Conservation (phyloP, 495 filamentous ascomycete genomes). For the Neurospora sp. region DNA sequence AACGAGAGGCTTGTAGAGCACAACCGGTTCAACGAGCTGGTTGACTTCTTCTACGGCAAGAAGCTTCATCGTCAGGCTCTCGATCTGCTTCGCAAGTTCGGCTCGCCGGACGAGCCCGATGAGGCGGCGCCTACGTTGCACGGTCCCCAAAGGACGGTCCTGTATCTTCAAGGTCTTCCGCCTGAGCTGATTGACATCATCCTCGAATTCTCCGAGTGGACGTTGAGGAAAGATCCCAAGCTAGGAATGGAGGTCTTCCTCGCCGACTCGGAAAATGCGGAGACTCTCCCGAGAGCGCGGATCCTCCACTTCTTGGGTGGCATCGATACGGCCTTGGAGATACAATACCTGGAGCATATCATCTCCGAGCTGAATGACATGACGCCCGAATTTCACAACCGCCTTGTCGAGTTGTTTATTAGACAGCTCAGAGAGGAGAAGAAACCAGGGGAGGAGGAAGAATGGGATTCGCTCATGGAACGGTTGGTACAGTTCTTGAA, state of each 20-base stretch:
- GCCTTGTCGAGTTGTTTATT: constrained; percentile 67
- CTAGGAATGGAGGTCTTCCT: constrained; percentile 94
- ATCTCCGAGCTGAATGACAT: constrained; percentile 77
- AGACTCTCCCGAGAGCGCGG: constrained; percentile 67
- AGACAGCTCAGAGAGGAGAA: constrained; percentile 44
- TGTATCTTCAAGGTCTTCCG: constrained; percentile 82
- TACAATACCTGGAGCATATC: constrained; percentile 84
- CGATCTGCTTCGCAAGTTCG: constrained; percentile 73
- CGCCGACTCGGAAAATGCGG: constrained; percentile 88
- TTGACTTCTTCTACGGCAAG: constrained; percentile 95
- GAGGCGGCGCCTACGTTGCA: constrained; percentile 56
- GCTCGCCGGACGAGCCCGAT: constrained; percentile 56
- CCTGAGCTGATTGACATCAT: constrained; percentile 85
- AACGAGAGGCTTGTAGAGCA: constrained; percentile 84
- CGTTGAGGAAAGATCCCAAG: constrained; percentile 56
- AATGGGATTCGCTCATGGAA: constrained; percentile 46
- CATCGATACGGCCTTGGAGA: constrained; percentile 60
- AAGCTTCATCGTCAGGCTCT: constrained; percentile 83
- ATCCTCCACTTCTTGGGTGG: constrained; percentile 64
- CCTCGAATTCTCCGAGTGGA: constrained; percentile 86
- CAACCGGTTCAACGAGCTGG: constrained; percentile 82
- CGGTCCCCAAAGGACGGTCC: constrained; percentile 74
- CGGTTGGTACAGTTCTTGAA: constrained; percentile 66
- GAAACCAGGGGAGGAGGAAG: constrained; percentile 22
- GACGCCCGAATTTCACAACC: constrained; percentile 79